Evolutionary conservation across 345 rosid genomes (phyloP).

Genomic region (Gossypioides kirkii): DNA sequence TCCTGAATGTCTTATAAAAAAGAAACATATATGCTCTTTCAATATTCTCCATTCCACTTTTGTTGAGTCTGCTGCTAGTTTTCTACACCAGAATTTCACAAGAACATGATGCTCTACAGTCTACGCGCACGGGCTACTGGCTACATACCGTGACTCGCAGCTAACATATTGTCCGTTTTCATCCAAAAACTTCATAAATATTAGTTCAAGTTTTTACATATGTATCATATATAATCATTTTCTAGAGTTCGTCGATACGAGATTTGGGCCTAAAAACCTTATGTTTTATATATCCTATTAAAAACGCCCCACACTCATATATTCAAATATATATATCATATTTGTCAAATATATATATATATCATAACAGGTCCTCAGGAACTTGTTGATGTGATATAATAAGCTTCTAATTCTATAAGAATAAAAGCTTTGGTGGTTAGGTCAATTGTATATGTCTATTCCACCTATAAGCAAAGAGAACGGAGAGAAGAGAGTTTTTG

Average conservation of each 20-base stretch:
- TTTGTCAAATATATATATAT: background rate
- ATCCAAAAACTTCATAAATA: background rate
- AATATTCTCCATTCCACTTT: background rate
- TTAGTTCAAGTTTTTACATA: background rate
- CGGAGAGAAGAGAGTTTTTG: background rate
- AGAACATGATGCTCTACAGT: background rate
- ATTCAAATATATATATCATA: background rate
- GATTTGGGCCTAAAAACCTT: no score
- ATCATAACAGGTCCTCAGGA: background rate
- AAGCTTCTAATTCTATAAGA: no score
- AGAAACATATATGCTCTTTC: background rate
- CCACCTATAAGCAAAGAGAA: background rate
- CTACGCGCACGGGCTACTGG: background rate
- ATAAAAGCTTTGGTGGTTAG: no score
- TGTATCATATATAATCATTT: background rate
- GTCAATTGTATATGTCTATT: background rate
- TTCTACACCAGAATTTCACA: background rate
- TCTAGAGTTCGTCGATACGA: no score
- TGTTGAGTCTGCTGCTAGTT: background rate
- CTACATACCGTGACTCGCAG: background rate
- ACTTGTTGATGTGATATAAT: no score
- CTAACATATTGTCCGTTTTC: background rate
- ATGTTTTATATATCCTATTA: no score
- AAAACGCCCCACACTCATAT: no score
- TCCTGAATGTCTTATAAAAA: background rate